These are phyloP conservation scores for Drechslerella stenobrocha DNA, from an alignment of 2,329 filamentous ascomycete species.

Conservation along the genomic window DNA sequence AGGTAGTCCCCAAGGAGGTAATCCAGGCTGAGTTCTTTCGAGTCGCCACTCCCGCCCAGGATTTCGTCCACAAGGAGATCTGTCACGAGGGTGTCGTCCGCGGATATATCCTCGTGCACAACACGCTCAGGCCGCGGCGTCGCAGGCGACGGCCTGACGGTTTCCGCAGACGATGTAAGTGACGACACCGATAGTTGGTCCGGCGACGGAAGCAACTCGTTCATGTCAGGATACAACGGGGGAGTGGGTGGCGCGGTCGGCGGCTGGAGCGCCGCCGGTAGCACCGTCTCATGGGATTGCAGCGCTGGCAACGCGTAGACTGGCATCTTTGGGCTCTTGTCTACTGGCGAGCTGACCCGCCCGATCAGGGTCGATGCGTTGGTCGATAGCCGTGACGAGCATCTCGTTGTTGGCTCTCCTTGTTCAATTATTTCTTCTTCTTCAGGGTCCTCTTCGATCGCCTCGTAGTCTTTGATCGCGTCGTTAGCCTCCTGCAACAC, in stretches of 20 bases:
- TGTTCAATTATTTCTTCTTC: constrained; percentile 27
- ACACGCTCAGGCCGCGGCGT: constrained; percentile 19
- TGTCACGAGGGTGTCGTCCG: constrained; percentile 7
- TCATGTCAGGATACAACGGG: constrained; percentile 14
- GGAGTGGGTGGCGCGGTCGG: constrained; percentile 43
- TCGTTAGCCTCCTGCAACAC: constrained; percentile 45
- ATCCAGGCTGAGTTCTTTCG: constrained; percentile 38
- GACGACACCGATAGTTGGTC: constrained; percentile 41
- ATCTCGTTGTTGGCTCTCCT: constrained; percentile 35
- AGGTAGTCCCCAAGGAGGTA: constrained; percentile 45
- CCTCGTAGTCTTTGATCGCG: constrained; percentile 46
- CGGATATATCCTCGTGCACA: constrained; percentile 8
- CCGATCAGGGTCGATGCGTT: constrained; percentile 16
- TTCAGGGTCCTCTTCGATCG: constrained; percentile 37
- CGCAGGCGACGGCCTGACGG: constrained; percentile 15
- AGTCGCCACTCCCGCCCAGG: constrained; percentile 4
- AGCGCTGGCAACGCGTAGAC: constrained; percentile 19
- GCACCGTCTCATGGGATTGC: constrained; percentile 26
- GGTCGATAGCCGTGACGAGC: constrained; percentile 35
- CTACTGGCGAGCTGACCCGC: constrained; percentile 11
- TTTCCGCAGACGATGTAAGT: constrained; percentile 35
- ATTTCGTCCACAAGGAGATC: constrained; percentile 12
- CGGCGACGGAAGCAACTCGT: constrained; percentile 20
- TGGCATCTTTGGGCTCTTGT: constrained; percentile 11
- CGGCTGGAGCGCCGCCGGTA: constrained; percentile 37